phyloP scores from a whole-genome alignment of 139 green algal species.

The Chara braunii region DNA sequence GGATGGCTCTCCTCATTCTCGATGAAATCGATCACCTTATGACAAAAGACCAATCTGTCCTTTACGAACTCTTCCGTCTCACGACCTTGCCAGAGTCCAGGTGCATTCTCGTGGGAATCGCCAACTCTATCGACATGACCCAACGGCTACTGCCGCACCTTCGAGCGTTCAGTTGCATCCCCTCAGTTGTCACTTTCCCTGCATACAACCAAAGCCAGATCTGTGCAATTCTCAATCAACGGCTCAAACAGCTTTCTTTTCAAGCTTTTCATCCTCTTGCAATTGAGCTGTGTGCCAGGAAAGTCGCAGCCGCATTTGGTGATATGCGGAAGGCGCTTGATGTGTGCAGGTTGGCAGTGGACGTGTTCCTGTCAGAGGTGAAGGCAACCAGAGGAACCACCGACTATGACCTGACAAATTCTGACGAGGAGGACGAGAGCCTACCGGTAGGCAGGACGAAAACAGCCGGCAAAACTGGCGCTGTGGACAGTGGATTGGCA shows the following conservation, averaged over 20 bases:
- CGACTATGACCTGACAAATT: no score
- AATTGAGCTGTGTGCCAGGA: constrained; percentile 36
- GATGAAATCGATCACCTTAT: constrained; percentile 45
- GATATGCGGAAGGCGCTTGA: constrained; percentile 43
- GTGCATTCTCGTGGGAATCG: constrained; percentile 42
- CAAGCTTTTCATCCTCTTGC: constrained; percentile 9
- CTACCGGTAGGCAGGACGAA: no score
- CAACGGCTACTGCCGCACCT: constrained; percentile 33
- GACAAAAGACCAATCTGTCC: constrained; percentile 4
- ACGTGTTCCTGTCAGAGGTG: no score
- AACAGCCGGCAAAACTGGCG: no score
- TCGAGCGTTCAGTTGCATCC: constrained; percentile 17
- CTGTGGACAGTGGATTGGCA: no score
- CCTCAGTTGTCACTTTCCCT: no score
- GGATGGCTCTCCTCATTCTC: constrained; percentile 37
- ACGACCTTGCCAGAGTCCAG: constrained; percentile 22
- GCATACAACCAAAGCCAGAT: no score
- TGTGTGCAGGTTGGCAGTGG: constrained; percentile 19
- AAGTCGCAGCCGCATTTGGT: constrained; percentile 34
- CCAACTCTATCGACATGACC: constrained; percentile 40
- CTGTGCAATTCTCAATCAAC: neutral
- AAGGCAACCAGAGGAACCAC: no score
- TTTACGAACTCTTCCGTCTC: constrained; percentile 44
- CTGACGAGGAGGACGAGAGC: no score
- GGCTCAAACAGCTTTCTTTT: neutral